Percentiles rank a stretch among this genome's conserved stretches.
These are phyloP conservation scores for Petunia secreta DNA, from an alignment of 257 asterid genomes.

Conservation along the genomic window DNA sequence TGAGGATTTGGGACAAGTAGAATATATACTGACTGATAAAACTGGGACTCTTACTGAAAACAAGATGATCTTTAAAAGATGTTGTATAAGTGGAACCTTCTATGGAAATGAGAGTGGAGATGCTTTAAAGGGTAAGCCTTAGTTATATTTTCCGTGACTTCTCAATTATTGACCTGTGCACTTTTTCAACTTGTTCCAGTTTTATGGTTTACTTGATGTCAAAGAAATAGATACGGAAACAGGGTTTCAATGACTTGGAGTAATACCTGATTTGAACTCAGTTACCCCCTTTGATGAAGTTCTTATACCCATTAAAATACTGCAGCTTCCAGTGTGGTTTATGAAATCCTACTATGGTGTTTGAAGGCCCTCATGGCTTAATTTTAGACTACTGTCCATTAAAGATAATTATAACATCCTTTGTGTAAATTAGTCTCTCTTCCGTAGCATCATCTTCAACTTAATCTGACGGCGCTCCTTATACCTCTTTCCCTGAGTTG, in stretches of 20 bases:
- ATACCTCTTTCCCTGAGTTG: conserved; percentile 12
- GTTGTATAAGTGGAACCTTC: conserved; percentile 80
- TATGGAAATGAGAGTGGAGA: conserved; percentile 89
- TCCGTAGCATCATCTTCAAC: conserved; percentile 14
- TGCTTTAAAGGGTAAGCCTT: conserved; percentile 69
- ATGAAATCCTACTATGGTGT: conserved; percentile 15
- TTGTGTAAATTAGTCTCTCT: conserved; percentile 7
- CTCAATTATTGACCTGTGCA: not conserved
- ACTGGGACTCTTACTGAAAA: conserved; percentile 99
- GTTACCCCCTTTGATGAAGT: not conserved
- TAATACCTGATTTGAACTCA: not conserved
- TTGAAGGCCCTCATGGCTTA: not conserved
- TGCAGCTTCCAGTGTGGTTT: conserved; percentile 19
- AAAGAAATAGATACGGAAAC: not conserved
- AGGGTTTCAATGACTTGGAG: conserved; percentile 22
- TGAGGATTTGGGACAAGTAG: conserved; percentile 99
- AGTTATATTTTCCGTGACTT: not conserved
- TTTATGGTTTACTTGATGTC: not conserved
- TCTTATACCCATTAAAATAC: not conserved
- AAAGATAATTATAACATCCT: not conserved
- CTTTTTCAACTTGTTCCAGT: conserved; percentile 13
- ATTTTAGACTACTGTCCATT: not conserved
- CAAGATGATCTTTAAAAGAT: conserved; percentile 91
- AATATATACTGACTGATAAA: conserved; percentile 96
- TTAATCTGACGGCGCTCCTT: not conserved